phyloP scores from a whole-genome alignment of 495 filamentous ascomycete genomes.

The Cercophora scortea region DNA sequence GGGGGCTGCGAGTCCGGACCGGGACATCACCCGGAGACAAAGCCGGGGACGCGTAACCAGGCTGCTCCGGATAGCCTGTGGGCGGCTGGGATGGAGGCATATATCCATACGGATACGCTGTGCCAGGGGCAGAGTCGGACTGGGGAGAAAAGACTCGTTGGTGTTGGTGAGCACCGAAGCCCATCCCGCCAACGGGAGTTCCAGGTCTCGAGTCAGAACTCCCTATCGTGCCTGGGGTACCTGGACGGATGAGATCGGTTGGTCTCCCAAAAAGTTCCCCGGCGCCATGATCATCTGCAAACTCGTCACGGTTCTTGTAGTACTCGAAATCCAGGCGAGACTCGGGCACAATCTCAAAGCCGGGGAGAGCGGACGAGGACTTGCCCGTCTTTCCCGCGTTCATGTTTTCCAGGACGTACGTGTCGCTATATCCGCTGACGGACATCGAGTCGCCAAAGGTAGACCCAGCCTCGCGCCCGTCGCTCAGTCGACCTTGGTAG shows the following conservation, averaged over 20 bases:
- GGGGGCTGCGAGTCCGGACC: conserved; percentile 23
- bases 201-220: conserved; percentile 31
- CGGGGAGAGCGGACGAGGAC: conserved; percentile 34
- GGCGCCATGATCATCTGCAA: conserved; percentile 78
- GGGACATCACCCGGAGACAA: conserved; percentile 8
- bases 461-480: conserved; percentile 32
- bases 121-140: conserved; percentile 6
- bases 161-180: conserved; percentile 13
- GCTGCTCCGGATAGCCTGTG: conserved; percentile 7
- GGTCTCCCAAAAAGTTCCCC: conserved; percentile 63
- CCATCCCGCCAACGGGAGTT: conserved; percentile 33
- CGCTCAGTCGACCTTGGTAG: conserved; percentile 69
- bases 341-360: conserved; percentile 87
- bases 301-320: conserved; percentile 83
- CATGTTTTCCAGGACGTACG: conserved; percentile 72
- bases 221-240: conserved; percentile 52
- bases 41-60: conserved; percentile 5
- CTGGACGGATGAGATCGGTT: conserved; percentile 58
- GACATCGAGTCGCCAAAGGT: conserved; percentile 52
- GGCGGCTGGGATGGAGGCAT: conserved; percentile 8
- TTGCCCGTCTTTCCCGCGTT: conserved; percentile 67
- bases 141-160: conserved; percentile 12
- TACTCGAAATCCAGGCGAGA: conserved; percentile 87
- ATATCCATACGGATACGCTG: conserved; percentile 13
- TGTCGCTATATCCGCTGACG: conserved; percentile 61